phyloP scores from a whole-genome alignment of 1,284 basidiomycete genomes.

The Phylloboletellus chloephorus region DNA sequence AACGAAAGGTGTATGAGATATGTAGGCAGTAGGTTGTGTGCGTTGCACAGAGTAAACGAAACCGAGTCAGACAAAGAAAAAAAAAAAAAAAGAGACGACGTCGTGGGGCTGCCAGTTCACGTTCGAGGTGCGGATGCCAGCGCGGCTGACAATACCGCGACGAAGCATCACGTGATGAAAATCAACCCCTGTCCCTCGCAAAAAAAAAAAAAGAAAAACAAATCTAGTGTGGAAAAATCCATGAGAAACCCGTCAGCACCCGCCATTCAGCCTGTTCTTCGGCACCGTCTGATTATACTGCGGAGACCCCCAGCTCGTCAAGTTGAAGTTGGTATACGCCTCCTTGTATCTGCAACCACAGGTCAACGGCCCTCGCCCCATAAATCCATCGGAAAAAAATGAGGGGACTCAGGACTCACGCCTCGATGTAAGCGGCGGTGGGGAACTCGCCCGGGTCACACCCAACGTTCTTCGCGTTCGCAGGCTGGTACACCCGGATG shows the following conservation, averaged over 20 bases:
- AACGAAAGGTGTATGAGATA: slow-evolving; percentile 19
- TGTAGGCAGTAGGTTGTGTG: slow-evolving; percentile 31
- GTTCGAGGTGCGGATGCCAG: too few relatives aligned
- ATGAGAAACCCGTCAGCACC: slow-evolving; percentile 27
- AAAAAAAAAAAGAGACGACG: too few relatives aligned
- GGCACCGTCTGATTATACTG: slow-evolving; percentile 36
- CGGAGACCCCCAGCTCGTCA: slow-evolving; percentile 33
- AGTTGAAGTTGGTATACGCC: slow-evolving; percentile 38
- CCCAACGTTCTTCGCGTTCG: slow-evolving; percentile 33
- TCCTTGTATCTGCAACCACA: slow-evolving; percentile 30
- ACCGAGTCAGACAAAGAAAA: too few relatives aligned
- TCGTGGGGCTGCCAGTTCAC: too few relatives aligned
- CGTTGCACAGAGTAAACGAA: too few relatives aligned
- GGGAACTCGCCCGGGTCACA: slow-evolving; percentile 38
- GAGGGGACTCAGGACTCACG: slow-evolving; percentile 24
- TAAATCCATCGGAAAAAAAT: not conserved
- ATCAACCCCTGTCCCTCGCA: slow-evolving; percentile 19
- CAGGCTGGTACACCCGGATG: slow-evolving; percentile 41
- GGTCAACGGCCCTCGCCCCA: not conserved
- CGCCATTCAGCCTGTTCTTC: slow-evolving; percentile 33
- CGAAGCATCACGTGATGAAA: slow-evolving; percentile 29
- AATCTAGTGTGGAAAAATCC: slow-evolving; percentile 8
- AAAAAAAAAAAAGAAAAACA: not conserved
- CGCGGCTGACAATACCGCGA: slow-evolving; percentile 28
- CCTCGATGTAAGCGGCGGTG: slow-evolving; percentile 32